phyloP scores from a whole-genome alignment of 306 rosid genomes.

The Biancaea sappan region DNA sequence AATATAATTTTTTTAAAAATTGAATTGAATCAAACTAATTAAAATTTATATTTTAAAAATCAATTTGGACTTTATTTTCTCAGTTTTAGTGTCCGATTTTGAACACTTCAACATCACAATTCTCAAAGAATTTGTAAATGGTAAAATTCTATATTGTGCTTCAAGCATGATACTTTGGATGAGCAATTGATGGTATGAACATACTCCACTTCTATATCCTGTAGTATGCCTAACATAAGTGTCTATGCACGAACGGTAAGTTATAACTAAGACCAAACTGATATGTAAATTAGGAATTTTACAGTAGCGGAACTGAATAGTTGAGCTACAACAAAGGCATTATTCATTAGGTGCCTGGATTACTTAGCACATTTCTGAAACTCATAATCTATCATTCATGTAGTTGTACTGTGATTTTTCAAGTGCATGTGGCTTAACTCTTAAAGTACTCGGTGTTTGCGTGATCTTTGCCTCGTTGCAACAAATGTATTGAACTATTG shows the following conservation, averaged over 20 bases:
- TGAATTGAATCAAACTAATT: no score
- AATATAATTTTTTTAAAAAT: no score
- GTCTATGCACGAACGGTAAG: not conserved
- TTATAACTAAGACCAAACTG: not conserved
- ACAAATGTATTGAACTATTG: not conserved
- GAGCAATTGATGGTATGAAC: no score
- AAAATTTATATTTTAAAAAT: no score
- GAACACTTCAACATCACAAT: no score
- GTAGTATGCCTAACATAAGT: not conserved
- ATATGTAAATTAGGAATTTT: not conserved
- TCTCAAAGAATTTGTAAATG: no score
- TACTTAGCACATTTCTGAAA: not conserved
- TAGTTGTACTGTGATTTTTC: not conserved
- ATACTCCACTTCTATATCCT: no score
- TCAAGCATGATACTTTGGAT: no score
- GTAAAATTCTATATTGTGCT: no score
- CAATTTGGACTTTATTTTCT: no score
- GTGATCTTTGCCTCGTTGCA: constrained; percentile 2
- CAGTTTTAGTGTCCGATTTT: no score
- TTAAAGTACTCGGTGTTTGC: constrained; percentile 16
- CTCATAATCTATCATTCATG: not conserved
- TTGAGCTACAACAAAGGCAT: not conserved
- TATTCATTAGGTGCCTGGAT: not conserved
- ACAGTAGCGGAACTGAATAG: not conserved
- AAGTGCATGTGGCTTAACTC: not conserved